Conservation (phyloP, 805 yeast genomes). For the Cyberlindnera saturnus region DNA sequence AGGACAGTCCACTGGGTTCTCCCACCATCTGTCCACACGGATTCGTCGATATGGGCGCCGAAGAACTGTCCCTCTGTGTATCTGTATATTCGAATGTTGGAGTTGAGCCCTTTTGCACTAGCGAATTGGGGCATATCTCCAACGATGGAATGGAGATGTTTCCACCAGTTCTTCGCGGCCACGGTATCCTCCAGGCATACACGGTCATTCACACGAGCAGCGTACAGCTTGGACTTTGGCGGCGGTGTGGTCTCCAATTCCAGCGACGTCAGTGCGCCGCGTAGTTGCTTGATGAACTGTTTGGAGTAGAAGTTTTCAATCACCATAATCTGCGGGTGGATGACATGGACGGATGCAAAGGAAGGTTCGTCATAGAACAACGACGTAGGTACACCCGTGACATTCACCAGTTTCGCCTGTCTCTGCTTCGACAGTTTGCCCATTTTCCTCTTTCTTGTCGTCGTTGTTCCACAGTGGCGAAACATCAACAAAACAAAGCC, state of each 20-base stretch:
- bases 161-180: constrained; percentile 37
- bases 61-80: constrained; percentile 53
- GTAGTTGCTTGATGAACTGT: constrained; percentile 7
- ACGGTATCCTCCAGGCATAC: constrained; percentile 32
- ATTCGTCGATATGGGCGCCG: constrained; percentile 56
- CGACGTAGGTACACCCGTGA: background rate
- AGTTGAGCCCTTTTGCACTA: constrained; percentile 43
- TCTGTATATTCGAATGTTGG: constrained; percentile 50
- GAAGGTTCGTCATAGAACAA: background rate
- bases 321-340: constrained; percentile 16
- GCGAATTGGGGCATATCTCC: constrained; percentile 29
- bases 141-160: constrained; percentile 30
- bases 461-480: too few relatives aligned
- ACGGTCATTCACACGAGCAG: constrained; percentile 53
- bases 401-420: background rate
- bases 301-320: constrained; percentile 14
- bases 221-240: constrained; percentile 44
- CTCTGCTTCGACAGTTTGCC: background rate
- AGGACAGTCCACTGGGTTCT: constrained; percentile 54
- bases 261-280: constrained; percentile 3
- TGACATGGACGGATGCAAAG: background rate
- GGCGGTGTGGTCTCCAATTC: constrained; percentile 42
- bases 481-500: too few relatives aligned
- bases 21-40: constrained; percentile 36
- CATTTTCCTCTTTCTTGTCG: background rate